Evolutionary conservation across 345 rosid genomes (phyloP), one percentile per base, ranked within the genome.

Genomic region (Boechera retrofracta): DNA sequence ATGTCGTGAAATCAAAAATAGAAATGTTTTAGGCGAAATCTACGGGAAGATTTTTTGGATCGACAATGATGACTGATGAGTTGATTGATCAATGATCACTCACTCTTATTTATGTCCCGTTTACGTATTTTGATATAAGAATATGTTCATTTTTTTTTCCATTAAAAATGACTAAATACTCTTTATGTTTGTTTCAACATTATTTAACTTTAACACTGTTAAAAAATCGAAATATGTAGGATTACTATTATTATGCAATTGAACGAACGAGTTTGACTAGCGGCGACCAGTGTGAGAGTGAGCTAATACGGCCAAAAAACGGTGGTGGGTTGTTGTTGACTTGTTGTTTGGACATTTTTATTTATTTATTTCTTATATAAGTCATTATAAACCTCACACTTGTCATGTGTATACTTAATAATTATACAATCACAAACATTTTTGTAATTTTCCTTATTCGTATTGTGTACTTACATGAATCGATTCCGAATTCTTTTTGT

Each of bases 281-380:
- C 60, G 55, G 55, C 49, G 77, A 13, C 38, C 49, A 54, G 35
- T 42, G 75, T 77, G 72, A 77, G 63, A 58, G 28, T 58, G 56
- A 57, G 77, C 72, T 71, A 78, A 72, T 78, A 51, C 38, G 68
- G 41, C 68, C 77, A 72, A 72, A 72, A 71, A 57, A 49, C 29
- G 32, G 73, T 66, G 77, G 73, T 72, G 73, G 77, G 77, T 78
- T 16, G 77, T 58, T 77, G 73, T 78, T 78, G 81, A 78, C 81
- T 66, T 10, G 7, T 66, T 10, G 7, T 72, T 72, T 71, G 5
- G 31, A 4, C 15, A 1, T 54, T 55, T 45, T 59, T 2, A 0
- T 32, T 10, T 42, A 5, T 15, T 18, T 36, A 21, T 38, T 7
- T 6, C 4, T 3, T 3, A 29, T 8, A n/a, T 1, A 33, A 44